Conservation (phyloP, 768 basidiomycete species). For the Boletus edulis region DNA sequence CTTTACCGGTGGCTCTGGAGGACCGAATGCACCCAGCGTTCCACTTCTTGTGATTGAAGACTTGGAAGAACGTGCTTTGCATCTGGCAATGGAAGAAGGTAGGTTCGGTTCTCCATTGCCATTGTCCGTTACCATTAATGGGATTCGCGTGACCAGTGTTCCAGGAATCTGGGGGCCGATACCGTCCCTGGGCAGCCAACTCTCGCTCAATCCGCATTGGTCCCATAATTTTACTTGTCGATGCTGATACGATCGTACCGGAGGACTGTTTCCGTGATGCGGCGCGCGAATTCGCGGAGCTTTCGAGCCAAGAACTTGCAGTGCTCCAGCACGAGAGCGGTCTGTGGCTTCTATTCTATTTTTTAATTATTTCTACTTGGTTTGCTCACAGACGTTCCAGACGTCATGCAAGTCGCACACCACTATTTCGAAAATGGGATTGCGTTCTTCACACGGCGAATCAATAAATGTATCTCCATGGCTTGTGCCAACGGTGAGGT, state of each 20-base stretch:
- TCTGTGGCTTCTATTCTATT: conserved; percentile 37
- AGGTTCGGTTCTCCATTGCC: conserved; percentile 30
- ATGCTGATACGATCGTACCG: conserved; percentile 87
- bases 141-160: conserved; percentile 40
- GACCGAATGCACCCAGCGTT: conserved; percentile 6
- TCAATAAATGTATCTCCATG: conserved; percentile 82
- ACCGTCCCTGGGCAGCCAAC: conserved; percentile 76
- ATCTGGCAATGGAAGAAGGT: conserved; percentile 51
- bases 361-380: background rate
- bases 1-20: conserved; percentile 2
- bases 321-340: conserved; percentile 91
- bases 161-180: conserved; percentile 53
- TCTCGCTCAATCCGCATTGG: conserved; percentile 73
- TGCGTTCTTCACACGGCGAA: conserved; percentile 82
- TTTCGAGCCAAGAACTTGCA: conserved; percentile 58
- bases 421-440: conserved; percentile 93
- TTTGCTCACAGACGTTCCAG: conserved; percentile 32
- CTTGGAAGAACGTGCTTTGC: conserved; percentile 48
- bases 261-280: conserved; percentile 92
- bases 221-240: conserved; percentile 77
- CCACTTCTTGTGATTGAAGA: conserved; percentile 30
- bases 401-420: conserved; percentile 87
- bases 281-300: conserved; percentile 78
- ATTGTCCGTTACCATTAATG: conserved; percentile 37
- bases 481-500: conserved; percentile 79